Evolutionary conservation across 345 rosid genomes (phyloP).

Genomic region (Microcos paniculata): DNA sequence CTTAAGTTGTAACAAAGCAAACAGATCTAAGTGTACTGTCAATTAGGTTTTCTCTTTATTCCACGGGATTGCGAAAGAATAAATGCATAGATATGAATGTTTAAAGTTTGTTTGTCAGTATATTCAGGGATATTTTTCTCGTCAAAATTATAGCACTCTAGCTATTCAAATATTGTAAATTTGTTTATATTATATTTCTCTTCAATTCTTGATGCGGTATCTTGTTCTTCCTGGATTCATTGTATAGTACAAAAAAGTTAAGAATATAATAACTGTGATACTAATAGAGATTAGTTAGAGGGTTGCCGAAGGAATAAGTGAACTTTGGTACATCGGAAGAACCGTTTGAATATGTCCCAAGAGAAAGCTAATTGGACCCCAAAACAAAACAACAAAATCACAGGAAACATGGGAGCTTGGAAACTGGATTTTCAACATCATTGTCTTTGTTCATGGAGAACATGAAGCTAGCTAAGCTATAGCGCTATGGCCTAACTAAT

Average conservation of each 20-base stretch:
- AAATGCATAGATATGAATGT: not conserved
- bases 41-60: not conserved
- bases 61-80: not conserved
- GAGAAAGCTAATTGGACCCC: not conserved
- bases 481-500: not conserved
- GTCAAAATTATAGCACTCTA: too few relatives aligned
- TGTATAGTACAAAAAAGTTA: not conserved
- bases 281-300: too few relatives aligned
- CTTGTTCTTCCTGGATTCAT: slow-evolving; percentile 14
- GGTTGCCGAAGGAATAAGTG: slow-evolving; percentile 13
- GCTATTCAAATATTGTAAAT: too few relatives aligned
- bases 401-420: slow-evolving; percentile 6
- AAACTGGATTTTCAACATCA: not conserved
- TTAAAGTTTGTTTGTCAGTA: too few relatives aligned
- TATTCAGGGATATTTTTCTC: too few relatives aligned
- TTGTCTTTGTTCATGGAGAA: slow-evolving; percentile 3
- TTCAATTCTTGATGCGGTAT: not conserved
- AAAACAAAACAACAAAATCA: not conserved
- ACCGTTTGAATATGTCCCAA: slow-evolving; percentile 34
- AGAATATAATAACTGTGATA: not conserved
- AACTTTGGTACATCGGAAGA: slow-evolving; percentile 18
- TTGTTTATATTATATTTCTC: not conserved
- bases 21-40: not conserved
- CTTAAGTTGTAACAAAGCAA: not conserved
- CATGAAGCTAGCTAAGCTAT: not conserved